Percentiles rank a stretch among this genome's conserved stretches.
phyloP scores from a whole-genome alignment of 1,139 yeast species.

The Scheffersomyces segobiensis region DNA sequence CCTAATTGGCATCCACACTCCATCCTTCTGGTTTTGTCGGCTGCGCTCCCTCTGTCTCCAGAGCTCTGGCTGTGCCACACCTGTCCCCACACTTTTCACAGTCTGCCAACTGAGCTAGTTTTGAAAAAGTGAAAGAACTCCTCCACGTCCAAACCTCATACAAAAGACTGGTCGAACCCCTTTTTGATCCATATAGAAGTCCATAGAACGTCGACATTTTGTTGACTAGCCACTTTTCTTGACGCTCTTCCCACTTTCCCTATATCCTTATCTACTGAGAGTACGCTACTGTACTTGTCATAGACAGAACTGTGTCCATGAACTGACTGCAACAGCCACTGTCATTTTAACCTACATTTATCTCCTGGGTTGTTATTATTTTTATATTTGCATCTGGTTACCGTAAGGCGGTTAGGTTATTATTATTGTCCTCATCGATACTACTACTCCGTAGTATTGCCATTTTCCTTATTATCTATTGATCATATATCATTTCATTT shows the following conservation, averaged over 20 bases:
- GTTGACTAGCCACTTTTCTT: neutral
- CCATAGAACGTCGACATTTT: neutral
- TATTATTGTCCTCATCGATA: neutral
- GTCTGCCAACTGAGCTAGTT: neutral
- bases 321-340: neutral
- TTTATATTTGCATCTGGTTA: neutral
- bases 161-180: neutral
- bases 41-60: neutral
- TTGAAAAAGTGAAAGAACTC: neutral
- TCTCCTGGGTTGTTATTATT: neutral
- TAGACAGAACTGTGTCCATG: neutral
- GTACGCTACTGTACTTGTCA: neutral
- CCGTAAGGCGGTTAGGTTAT: neutral
- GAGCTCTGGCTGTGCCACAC: neutral
- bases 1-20: neutral
- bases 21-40: neutral
- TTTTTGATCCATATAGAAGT: neutral
- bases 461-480: neutral
- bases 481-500: neutral
- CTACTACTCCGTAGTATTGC: neutral
- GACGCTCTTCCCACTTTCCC: neutral
- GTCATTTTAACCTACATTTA: neutral
- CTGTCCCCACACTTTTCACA: neutral
- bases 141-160: neutral
- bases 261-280: neutral